Conservation (phyloP, 2,329 filamentous ascomycete genomes). For the Zymoseptoria passerinii region DNA sequence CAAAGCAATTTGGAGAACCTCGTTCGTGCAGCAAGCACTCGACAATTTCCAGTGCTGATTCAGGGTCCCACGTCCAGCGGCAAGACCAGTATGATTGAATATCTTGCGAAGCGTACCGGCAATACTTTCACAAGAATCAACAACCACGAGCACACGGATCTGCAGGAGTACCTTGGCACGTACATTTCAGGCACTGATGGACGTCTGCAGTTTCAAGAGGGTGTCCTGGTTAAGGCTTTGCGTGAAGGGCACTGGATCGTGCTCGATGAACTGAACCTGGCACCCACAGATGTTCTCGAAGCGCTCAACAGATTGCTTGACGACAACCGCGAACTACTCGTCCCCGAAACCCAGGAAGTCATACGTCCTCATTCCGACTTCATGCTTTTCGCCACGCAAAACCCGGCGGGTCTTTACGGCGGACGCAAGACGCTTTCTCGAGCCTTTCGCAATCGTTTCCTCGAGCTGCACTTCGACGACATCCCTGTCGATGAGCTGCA, state of each 20-base stretch:
- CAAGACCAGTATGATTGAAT: constrained; percentile 99
- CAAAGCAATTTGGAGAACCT: constrained; percentile 91
- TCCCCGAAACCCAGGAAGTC: constrained; percentile 92
- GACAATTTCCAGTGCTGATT: constrained; percentile 85
- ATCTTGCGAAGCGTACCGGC: constrained; percentile 89
- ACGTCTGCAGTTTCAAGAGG: constrained; percentile 83
- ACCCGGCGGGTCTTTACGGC: constrained; percentile 90
- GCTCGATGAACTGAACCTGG: constrained; percentile 91
- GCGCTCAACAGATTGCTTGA: constrained; percentile 91
- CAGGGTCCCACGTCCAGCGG: constrained; percentile 95
- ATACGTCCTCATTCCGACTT: constrained; percentile 90
- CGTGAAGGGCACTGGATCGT: constrained; percentile 96
- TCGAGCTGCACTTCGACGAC: constrained; percentile 96
- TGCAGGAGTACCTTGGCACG: constrained; percentile 94
- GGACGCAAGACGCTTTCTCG: constrained; percentile 87
- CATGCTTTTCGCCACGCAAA: constrained; percentile 97
- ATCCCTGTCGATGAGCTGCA: constrained; percentile 93
- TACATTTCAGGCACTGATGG: constrained; percentile 84
- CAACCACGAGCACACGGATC: constrained; percentile 96
- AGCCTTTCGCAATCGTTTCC: constrained; percentile 91
- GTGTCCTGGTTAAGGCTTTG: constrained; percentile 83
- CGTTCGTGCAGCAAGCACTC: constrained; percentile 84
- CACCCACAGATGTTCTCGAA: constrained; percentile 93
- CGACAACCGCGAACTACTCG: constrained; percentile 89
- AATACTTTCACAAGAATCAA: constrained; percentile 98